Percentiles rank a stretch among this genome's conserved stretches.
Conservation (phyloP, 331 rosid species). For the Ulmus americana region DNA sequence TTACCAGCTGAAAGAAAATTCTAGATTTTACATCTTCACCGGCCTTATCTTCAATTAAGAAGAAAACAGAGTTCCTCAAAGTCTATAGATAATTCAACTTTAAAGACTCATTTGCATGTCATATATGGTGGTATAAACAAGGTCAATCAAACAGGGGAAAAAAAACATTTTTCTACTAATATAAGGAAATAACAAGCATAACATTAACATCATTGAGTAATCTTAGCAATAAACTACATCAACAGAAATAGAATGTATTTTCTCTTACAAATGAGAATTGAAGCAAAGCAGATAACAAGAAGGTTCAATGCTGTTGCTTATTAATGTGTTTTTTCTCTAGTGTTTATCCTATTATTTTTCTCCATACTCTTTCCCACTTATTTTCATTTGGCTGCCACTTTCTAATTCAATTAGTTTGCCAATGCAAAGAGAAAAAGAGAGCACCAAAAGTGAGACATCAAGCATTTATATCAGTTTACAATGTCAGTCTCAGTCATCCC, state of each 20-base stretch:
- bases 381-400: neutral
- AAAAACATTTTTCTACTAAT: neutral
- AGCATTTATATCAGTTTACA: neutral
- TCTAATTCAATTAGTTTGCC: neutral
- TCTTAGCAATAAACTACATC: neutral
- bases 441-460: neutral
- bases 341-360: neutral
- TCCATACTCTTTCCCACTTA: neutral
- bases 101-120: neutral
- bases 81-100: neutral
- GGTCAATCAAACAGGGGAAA: too few relatives aligned
- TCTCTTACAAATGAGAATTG: neutral
- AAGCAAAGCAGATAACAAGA: neutral
- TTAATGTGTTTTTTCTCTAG: neutral
- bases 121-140: too few relatives aligned
- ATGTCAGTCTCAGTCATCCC: neutral
- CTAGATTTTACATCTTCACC: neutral
- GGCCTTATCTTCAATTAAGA: neutral
- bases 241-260: neutral
- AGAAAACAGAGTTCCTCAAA: neutral
- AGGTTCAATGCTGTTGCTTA: neutral
- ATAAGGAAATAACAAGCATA: neutral
- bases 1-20: conserved; percentile 8
- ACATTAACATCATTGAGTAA: neutral
- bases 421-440: neutral